Percentiles rank a stretch among this genome's conserved stretches.
phyloP scores from a whole-genome alignment of 2,329 filamentous ascomycete species.

The Pseudogymnoascus sp. region DNA sequence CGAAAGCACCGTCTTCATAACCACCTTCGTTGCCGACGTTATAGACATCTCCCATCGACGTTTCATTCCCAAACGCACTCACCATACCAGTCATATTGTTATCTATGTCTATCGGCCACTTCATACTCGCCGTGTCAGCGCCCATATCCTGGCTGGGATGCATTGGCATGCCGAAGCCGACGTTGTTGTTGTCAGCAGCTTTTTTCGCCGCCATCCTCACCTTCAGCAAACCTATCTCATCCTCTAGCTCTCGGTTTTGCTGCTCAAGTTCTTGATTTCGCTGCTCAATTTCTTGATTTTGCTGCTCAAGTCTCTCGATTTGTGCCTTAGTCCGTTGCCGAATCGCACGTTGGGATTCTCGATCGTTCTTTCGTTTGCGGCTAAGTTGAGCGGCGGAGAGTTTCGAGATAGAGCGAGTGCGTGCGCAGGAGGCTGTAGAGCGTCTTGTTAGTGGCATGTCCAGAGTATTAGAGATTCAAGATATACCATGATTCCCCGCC shows the following conservation, averaged over 20 bases:
- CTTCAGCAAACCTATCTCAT: conserved; percentile 16
- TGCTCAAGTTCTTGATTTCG: conserved; percentile 26
- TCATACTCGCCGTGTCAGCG: neutral
- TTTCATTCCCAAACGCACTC: neutral
- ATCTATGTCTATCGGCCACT: neutral
- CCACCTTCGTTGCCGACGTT: neutral
- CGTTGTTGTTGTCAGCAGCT: neutral
- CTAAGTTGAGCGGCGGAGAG: conserved; percentile 81
- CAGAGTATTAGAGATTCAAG: neutral
- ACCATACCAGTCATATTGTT: neutral
- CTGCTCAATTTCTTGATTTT: too few relatives aligned
- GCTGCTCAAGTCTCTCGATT: conserved; percentile 47
- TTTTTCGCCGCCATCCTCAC: neutral
- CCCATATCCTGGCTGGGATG: neutral
- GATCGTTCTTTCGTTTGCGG: conserved; percentile 83
- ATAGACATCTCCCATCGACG: neutral
- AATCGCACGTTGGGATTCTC: conserved; percentile 83
- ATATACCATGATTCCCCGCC: neutral
- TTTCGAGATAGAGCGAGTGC: conserved; percentile 70
- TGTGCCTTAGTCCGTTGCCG: conserved; percentile 78
- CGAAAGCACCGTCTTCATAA: neutral
- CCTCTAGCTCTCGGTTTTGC: too few relatives aligned
- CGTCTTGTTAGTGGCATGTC: neutral
- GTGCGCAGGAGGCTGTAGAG: conserved; percentile 26
- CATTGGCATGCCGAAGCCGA: neutral